Conservation (phyloP, 2,329 filamentous ascomycete genomes). For the Botryotinia narcissicola region DNA sequence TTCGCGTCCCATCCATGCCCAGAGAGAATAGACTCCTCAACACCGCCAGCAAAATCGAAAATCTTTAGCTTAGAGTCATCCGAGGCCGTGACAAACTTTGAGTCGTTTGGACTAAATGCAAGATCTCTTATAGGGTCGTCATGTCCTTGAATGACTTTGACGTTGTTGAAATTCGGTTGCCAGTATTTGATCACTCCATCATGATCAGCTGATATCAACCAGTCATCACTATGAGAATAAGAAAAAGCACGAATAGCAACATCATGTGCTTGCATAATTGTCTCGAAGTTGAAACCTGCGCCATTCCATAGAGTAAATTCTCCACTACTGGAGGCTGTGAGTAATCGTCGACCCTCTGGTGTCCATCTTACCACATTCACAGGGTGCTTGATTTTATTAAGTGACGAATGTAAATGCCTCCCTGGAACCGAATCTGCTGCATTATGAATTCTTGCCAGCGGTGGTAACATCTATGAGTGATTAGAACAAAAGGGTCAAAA, state of each 20-base stretch:
- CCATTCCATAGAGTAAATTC: slow-evolving; percentile 99
- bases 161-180: slow-evolving; percentile 99
- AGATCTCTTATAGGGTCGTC: slow-evolving; percentile 86
- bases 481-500: slow-evolving; percentile 20
- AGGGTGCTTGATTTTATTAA: slow-evolving; percentile 97
- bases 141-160: slow-evolving; percentile 90
- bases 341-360: slow-evolving; percentile 83
- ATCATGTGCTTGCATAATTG: slow-evolving; percentile 97
- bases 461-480: slow-evolving; percentile 72
- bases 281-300: slow-evolving; percentile 98
- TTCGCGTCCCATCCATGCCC: slow-evolving; percentile 99
- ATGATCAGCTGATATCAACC: slow-evolving; percentile 93
- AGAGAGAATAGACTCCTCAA: slow-evolving; percentile 77
- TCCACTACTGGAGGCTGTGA: slow-evolving; percentile 93
- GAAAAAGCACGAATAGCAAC: slow-evolving; percentile 76
- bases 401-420: slow-evolving; percentile 95
- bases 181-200: slow-evolving; percentile 97
- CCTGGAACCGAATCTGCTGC: slow-evolving; percentile 86
- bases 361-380: slow-evolving; percentile 98
- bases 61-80: slow-evolving; percentile 94
- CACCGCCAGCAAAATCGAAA: slow-evolving; percentile 87
- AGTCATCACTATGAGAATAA: slow-evolving; percentile 95
- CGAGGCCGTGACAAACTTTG: slow-evolving; percentile 93
- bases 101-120: slow-evolving; percentile 88
- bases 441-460: slow-evolving; percentile 68